These are phyloP conservation scores for Xylaria multiplex DNA, from an alignment of 2,329 filamentous ascomycete species.

Conservation along the genomic window DNA sequence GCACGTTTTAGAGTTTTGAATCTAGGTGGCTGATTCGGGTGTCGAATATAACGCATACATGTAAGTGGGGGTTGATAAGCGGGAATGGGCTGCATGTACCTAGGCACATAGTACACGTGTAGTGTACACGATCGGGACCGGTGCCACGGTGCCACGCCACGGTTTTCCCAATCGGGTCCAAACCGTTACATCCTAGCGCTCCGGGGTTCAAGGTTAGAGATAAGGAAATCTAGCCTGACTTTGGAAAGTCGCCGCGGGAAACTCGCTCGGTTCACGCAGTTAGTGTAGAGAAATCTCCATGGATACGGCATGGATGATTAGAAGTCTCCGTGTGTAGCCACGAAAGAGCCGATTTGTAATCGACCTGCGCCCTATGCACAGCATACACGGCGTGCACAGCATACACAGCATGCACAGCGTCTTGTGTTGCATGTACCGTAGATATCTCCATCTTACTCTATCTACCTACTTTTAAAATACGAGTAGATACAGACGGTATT, in stretches of 20 bases:
- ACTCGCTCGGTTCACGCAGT: constrained; percentile 7
- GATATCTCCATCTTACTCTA: too few relatives aligned
- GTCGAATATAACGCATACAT: background rate
- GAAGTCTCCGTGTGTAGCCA: background rate
- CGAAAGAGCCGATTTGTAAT: constrained; percentile 30
- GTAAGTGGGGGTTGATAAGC: background rate
- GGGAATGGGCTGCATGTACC: too few relatives aligned
- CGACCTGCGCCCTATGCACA: background rate
- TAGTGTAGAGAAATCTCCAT: background rate
- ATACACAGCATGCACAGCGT: too few relatives aligned
- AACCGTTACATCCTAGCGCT: constrained; percentile 6
- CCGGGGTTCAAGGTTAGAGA: too few relatives aligned
- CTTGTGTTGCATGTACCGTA: too few relatives aligned
- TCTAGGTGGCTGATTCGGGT: too few relatives aligned
- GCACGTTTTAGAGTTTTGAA: too few relatives aligned
- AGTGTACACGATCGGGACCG: background rate
- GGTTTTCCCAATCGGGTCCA: background rate
- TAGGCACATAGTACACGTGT: too few relatives aligned
- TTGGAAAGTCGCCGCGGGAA: background rate
- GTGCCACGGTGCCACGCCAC: background rate
- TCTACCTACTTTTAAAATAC: too few relatives aligned
- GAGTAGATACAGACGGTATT: too few relatives aligned
- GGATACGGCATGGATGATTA: background rate
- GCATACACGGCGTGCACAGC: too few relatives aligned
- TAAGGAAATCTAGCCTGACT: too few relatives aligned